Percentiles rank a stretch among this genome's conserved stretches.
Evolutionary conservation across 2,329 filamentous ascomycete species (phyloP).

Genomic region (Claviceps sp.): DNA sequence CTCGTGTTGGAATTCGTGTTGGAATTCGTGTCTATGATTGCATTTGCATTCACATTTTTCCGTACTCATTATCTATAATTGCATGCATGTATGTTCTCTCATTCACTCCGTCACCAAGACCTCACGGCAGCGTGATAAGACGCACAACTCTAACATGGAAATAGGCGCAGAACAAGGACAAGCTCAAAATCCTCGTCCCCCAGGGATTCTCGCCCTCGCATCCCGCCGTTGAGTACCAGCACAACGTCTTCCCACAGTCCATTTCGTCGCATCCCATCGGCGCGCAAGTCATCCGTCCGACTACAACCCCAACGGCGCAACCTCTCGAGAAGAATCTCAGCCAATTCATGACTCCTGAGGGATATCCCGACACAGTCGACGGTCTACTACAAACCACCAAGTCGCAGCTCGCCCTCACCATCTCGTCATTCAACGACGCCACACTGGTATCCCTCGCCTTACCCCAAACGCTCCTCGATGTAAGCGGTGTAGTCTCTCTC

Average conservation of each 20-base stretch:
- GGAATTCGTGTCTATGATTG: too few species aligned
- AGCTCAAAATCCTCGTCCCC: slow-evolving; percentile 21
- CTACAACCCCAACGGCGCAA: slow-evolving; percentile 4
- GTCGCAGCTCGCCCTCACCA: slow-evolving; percentile 33
- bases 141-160: too few species aligned
- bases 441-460: slow-evolving; percentile 34
- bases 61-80: too few species aligned
- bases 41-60: too few species aligned
- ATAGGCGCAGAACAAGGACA: slow-evolving; percentile 6
- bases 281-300: slow-evolving; percentile 20
- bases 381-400: slow-evolving; percentile 28
- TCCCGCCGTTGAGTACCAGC: slow-evolving; percentile 29
- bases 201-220: slow-evolving; percentile 14
- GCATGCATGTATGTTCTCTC: too few species aligned
- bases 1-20: too few species aligned
- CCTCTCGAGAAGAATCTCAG: background rate
- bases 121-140: too few species aligned
- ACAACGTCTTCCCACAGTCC: slow-evolving; percentile 20
- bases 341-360: background rate
- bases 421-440: slow-evolving; percentile 34
- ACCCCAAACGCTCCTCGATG: slow-evolving; percentile 35
- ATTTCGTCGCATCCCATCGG: slow-evolving; percentile 29
- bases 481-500: slow-evolving; percentile 27
- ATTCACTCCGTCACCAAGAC: too few species aligned
- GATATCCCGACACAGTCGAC: slow-evolving; percentile 13